Percentiles rank a stretch among this genome's conserved stretches.
Evolutionary conservation across 176 grass and related monocot species (phyloP).

Genomic region (Typha latifolia): DNA sequence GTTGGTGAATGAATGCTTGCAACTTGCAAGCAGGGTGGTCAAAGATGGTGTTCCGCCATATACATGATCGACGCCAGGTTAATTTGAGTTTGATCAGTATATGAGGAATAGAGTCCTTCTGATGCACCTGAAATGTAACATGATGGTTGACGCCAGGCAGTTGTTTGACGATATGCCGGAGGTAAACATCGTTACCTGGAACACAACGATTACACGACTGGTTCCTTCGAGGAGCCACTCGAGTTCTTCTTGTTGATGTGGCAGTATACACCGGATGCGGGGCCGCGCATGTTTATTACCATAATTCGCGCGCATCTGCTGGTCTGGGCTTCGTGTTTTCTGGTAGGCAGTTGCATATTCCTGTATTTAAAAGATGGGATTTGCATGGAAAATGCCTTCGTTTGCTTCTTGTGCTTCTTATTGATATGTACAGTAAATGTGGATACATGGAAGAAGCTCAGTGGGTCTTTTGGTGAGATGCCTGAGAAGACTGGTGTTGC

Average conservation of each 20-base stretch:
- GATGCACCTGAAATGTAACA: constrained; percentile 40
- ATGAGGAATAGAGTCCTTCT: constrained; percentile 49
- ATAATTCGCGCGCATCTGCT: constrained; percentile 32
- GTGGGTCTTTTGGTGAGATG: constrained; percentile 46
- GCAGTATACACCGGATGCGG: constrained; percentile 6
- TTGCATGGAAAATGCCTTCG: constrained; percentile 21
- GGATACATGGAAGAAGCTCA: constrained; percentile 37
- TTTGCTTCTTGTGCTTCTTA: constrained; percentile 46
- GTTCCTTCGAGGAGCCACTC: constrained; percentile 34
- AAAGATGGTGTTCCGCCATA: constrained; percentile 50
- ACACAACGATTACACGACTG: constrained; percentile 47
- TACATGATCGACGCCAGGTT: constrained; percentile 35
- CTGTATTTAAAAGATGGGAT: constrained; percentile 41
- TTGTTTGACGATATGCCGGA: constrained; percentile 62
- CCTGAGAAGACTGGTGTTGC: constrained; percentile 30
- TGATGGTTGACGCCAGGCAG: constrained; percentile 36
- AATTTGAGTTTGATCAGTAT: constrained; percentile 43
- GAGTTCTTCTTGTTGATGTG: constrained; percentile 43
- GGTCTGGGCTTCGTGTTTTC: constrained; percentile 8
- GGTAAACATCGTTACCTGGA: constrained; percentile 42
- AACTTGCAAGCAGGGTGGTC: constrained; percentile 24
- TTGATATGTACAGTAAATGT: constrained; percentile 84
- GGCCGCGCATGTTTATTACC: constrained; percentile 38
- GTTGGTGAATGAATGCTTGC: constrained; percentile 39
- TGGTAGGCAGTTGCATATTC: constrained; percentile 62